phyloP scores from a whole-genome alignment of 176 grass and related monocot species.

The Canna indica region DNA sequence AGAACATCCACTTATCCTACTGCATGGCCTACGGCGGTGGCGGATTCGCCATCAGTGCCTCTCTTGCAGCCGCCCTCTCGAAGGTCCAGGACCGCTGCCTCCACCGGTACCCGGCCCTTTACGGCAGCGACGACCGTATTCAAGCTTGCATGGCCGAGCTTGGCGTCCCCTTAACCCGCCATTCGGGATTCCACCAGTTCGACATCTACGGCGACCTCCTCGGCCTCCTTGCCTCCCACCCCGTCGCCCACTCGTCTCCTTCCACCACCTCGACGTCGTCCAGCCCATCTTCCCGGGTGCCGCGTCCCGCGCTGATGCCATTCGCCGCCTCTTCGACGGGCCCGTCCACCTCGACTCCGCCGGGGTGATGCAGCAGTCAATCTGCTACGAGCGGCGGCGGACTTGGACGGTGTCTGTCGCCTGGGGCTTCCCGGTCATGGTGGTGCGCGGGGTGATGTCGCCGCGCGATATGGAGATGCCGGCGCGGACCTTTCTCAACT shows the following conservation, averaged over 20 bases:
- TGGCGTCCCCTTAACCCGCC: no score
- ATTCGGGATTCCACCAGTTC: no score
- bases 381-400: slow-evolving; percentile 60
- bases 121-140: slow-evolving; percentile 94
- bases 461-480: slow-evolving; percentile 87
- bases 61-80: slow-evolving; percentile 60
- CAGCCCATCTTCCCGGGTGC: slow-evolving; percentile 60
- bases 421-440: slow-evolving; percentile 71
- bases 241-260: slow-evolving; percentile 65
- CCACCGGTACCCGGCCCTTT: slow-evolving; percentile 66
- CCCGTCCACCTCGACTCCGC: slow-evolving; percentile 70
- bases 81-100: slow-evolving; percentile 77
- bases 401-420: slow-evolving; percentile 82
- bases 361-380: slow-evolving; percentile 66
- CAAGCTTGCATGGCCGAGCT: no score
- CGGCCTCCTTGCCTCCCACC: slow-evolving; percentile 70
- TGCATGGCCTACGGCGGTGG: slow-evolving; percentile 91
- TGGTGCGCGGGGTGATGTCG: slow-evolving; percentile 76
- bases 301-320: slow-evolving; percentile 32
- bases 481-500: slow-evolving; percentile 72
- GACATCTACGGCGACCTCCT: no score
- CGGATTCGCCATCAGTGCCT: slow-evolving; percentile 80
- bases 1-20: slow-evolving; percentile 93
- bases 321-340: slow-evolving; percentile 56
- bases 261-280: slow-evolving; percentile 85